Percentiles rank a stretch among this genome's conserved stretches.
These are phyloP conservation scores for Punica granatum DNA, from an alignment of 345 rosid genomes.

Conservation along the genomic window DNA sequence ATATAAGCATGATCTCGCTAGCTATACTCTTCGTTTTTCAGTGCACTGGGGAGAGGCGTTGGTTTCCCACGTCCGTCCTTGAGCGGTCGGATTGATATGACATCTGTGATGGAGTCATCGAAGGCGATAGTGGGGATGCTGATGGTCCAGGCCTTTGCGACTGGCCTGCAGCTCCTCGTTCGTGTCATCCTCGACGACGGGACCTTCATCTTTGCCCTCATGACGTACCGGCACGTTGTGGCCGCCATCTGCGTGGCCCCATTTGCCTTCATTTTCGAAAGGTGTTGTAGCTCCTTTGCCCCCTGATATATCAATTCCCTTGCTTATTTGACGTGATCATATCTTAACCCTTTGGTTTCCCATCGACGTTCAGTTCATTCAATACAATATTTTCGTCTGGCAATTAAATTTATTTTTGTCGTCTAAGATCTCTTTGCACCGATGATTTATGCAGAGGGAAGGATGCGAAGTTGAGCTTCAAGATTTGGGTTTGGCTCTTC, in stretches of 20 bases:
- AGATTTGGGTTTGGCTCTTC: constrained; percentile 32
- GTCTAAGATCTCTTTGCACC: background rate
- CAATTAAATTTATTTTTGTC: too few species aligned
- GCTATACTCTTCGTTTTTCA: too few species aligned
- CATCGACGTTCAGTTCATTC: background rate
- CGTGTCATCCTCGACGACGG: constrained; percentile 27
- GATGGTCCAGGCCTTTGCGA: constrained; percentile 33
- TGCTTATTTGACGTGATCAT: too few species aligned
- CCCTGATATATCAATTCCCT: background rate
- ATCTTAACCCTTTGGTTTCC: too few species aligned
- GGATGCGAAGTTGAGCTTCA: constrained; percentile 14
- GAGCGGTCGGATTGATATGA: background rate
- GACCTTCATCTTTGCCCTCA: constrained; percentile 33
- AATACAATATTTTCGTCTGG: background rate
- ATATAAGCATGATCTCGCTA: too few species aligned
- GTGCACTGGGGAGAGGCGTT: too few species aligned
- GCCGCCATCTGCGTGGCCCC: constrained; percentile 42
- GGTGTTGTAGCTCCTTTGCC: constrained; percentile 13
- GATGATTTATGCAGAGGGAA: constrained; percentile 15
- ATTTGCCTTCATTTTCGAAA: constrained; percentile 35
- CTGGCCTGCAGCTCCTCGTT: constrained; percentile 36
- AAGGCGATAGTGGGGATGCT: constrained; percentile 26
- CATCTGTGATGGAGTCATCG: constrained; percentile 8
- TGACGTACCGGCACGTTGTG: constrained; percentile 41
- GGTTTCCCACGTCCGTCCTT: too few species aligned